These are phyloP conservation scores for Xenoacremonium recifei DNA, from an alignment of 2,329 filamentous ascomycete species.

Conservation along the genomic window DNA sequence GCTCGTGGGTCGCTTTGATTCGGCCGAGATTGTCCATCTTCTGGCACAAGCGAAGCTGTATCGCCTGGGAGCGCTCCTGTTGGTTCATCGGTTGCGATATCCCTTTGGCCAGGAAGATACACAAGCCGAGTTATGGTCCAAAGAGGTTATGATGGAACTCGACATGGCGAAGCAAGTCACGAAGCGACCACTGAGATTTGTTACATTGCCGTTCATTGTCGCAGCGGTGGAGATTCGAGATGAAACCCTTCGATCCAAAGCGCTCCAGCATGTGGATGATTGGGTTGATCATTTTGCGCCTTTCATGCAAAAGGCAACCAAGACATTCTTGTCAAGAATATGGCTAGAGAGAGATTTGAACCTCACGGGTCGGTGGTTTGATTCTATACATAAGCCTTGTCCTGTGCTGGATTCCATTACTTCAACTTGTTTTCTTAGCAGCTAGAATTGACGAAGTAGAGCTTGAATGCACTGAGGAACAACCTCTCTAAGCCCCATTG, in stretches of 20 bases:
- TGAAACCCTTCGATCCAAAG: neutral
- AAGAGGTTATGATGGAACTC: constrained; percentile 2
- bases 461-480: neutral
- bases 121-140: constrained; percentile 2
- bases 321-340: neutral
- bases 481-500: neutral
- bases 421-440: no score
- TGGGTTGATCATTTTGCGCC: constrained; percentile 1
- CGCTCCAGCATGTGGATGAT: neutral
- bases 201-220: constrained; percentile 3
- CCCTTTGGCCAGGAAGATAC: constrained; percentile 1
- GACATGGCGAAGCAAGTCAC: constrained; percentile 1
- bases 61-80: constrained; percentile 1
- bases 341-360: neutral
- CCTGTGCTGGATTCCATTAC: neutral
- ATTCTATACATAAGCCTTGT: constrained; percentile 1
- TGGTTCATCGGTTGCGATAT: constrained; percentile 2
- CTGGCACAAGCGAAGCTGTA: constrained; percentile 3
- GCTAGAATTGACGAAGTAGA: neutral
- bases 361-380: neutral
- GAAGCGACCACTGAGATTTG: neutral
- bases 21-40: constrained; percentile 2
- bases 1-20: neutral
- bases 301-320: constrained; percentile 1
- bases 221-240: constrained; percentile 3